Percentiles rank a stretch among this genome's conserved stretches.
Evolutionary conservation across 306 rosid species (phyloP).

Genomic region (Acmispon strigosus): DNA sequence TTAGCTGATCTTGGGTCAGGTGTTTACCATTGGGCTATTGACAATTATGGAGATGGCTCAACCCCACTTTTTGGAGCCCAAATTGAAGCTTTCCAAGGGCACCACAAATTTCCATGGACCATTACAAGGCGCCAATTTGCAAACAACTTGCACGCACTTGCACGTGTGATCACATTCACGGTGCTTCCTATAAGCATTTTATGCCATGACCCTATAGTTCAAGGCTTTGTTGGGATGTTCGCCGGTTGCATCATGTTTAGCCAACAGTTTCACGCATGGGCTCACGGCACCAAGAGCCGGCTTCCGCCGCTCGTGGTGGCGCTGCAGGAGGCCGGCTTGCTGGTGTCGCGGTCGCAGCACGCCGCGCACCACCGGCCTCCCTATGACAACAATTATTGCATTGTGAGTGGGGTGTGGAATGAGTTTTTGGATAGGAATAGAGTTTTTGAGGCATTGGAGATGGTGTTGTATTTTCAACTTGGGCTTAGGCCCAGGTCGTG

Average conservation of each 20-base stretch:
- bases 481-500: conserved; percentile 76
- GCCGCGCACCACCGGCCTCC: conserved; percentile 70
- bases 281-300: conserved; percentile 74
- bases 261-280: conserved; percentile 98
- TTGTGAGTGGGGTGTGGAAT: conserved; percentile 92
- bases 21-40: conserved; percentile 88
- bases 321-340: conserved; percentile 58
- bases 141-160: conserved; percentile 66
- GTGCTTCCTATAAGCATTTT: conserved; percentile 63
- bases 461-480: conserved; percentile 59
- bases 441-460: conserved; percentile 69
- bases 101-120: conserved; percentile 89
- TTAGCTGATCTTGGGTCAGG: conserved; percentile 87
- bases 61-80: conserved; percentile 73
- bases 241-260: conserved; percentile 86
- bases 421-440: conserved; percentile 49
- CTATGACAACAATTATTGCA: conserved; percentile 79
- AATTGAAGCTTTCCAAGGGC: conserved; percentile 87
- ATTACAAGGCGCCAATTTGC: conserved; percentile 80
- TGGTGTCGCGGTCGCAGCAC: conserved; percentile 70
- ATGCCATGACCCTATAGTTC: conserved; percentile 45
- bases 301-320: conserved; percentile 54
- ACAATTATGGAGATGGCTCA: conserved; percentile 60
- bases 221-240: conserved; percentile 51
- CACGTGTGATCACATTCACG: conserved; percentile 50